A percentile compares a stretch with the other conserved stretches of the same genome.
These are phyloP conservation scores for Sphagnum magellanicum DNA, from an alignment of 228 moss, liverwort and hornwort genomes.

Conservation along the genomic window DNA sequence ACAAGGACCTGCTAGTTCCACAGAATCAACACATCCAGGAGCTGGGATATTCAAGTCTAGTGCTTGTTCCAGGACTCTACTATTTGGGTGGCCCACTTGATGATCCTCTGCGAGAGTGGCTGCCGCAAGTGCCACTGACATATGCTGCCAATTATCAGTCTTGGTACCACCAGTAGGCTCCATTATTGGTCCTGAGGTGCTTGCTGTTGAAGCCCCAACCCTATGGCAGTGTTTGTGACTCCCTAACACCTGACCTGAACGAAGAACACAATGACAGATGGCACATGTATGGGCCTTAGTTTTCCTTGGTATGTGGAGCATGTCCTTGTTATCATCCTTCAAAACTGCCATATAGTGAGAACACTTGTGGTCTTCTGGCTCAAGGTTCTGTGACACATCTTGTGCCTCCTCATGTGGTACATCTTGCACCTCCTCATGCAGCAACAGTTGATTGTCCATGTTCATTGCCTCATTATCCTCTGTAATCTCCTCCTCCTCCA, in stretches of 20 bases:
- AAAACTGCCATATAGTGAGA: conserved; percentile 40
- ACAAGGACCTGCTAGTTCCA: conserved; percentile 33
- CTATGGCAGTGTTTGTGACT: conserved; percentile 97
- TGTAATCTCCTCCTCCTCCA: conserved; percentile 41
- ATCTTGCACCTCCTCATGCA: conserved; percentile 16
- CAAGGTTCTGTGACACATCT: conserved; percentile 48
- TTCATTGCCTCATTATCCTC: conserved; percentile 64
- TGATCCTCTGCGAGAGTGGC: conserved; percentile 12
- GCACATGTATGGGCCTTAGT: conserved; percentile 73
- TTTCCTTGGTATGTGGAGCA: conserved; percentile 47
- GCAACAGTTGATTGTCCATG: conserved; percentile 47
- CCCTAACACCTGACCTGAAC: conserved; percentile 86
- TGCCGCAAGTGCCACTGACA: neutral
- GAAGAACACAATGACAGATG: conserved; percentile 72
- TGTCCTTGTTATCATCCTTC: conserved; percentile 83
- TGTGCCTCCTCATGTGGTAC: conserved; percentile 1
- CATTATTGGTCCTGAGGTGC: conserved; percentile 15
- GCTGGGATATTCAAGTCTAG: conserved; percentile 79
- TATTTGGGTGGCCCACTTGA: conserved; percentile 47
- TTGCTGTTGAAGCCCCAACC: conserved; percentile 46
- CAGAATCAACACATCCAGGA: conserved; percentile 48
- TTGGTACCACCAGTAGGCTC: conserved; percentile 51
- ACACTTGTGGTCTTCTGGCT: conserved; percentile 45
- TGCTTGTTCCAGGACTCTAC: conserved; percentile 24
- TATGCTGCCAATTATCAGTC: conserved; percentile 20